A percentile compares a stretch with the other conserved stretches of the same genome.
Conservation (phyloP, 148 eudicot species). For the Persicaria tinctoria region DNA sequence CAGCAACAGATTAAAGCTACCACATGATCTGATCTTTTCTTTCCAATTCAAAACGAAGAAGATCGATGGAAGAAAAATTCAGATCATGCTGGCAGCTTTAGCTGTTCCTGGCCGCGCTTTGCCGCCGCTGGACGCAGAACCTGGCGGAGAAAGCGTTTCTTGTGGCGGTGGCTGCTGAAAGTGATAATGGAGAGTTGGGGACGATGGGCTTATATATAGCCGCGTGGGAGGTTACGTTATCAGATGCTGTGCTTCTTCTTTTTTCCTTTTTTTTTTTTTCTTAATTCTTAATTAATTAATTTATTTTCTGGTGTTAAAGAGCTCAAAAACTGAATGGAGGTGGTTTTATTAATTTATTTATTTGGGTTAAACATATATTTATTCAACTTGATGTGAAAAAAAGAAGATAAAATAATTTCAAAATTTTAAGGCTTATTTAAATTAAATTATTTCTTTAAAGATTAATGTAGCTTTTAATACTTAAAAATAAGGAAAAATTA, state of each 20-base stretch:
- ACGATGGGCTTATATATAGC: conserved; percentile 7
- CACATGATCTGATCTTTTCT: conserved; percentile 7
- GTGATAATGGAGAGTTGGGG: conserved; percentile 6
- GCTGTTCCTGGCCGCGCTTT: background rate
- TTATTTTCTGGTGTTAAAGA: background rate
- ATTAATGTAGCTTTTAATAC: too few relatives aligned
- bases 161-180: conserved; percentile 7
- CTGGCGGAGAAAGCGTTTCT: background rate
- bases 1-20: conserved; percentile 13
- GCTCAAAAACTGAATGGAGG: background rate
- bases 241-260: background rate
- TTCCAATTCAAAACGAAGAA: background rate
- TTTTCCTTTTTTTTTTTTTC: background rate
- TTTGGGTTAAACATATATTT: too few relatives aligned
- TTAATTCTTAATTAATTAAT: background rate
- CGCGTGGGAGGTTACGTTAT: background rate
- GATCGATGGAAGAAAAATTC: background rate
- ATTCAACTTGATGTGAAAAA: too few relatives aligned
- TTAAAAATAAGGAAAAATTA: too few relatives aligned
- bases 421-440: too few relatives aligned
- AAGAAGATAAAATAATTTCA: too few relatives aligned
- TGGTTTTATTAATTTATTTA: too few relatives aligned
- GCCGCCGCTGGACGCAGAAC: background rate
- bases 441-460: too few relatives aligned
- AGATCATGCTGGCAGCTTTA: conserved; percentile 14